Conservation (phyloP, 1,284 basidiomycete species). For the Marasmius tenuissimus region DNA sequence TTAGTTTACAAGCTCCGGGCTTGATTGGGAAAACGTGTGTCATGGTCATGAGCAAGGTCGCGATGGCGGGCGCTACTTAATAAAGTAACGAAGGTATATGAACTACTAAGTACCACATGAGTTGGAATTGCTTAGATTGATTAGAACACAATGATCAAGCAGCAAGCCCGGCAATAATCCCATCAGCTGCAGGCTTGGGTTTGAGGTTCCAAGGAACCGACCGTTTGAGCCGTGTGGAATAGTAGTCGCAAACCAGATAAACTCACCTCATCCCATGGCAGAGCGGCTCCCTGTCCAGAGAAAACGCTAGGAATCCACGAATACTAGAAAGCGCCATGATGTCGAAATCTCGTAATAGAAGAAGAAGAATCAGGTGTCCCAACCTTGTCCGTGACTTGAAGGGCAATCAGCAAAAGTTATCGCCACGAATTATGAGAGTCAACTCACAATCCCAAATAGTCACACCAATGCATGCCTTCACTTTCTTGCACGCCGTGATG, state of each 20-base stretch:
- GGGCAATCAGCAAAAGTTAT: neutral
- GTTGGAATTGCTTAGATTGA: too few species aligned
- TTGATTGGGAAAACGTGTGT: too few species aligned
- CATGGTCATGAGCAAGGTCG: too few species aligned
- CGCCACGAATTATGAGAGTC: neutral
- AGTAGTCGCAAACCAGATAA: neutral
- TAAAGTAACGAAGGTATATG: too few species aligned
- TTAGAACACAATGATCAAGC: neutral
- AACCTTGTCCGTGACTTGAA: constrained; percentile 17
- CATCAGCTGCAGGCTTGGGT: constrained; percentile 41
- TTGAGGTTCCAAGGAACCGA: constrained; percentile 28
- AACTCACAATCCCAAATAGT: constrained; percentile 49
- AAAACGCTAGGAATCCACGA: constrained; percentile 53
- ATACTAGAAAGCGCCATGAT: constrained; percentile 28
- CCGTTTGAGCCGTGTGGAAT: neutral
- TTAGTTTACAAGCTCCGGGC: too few species aligned
- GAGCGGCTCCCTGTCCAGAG: constrained; percentile 47
- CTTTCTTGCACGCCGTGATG: constrained; percentile 50
- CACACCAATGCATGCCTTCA: constrained; percentile 49
- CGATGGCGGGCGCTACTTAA: too few species aligned
- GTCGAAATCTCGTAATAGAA: neutral
- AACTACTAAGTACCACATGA: too few species aligned
- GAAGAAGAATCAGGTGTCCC: neutral
- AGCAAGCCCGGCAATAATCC: constrained; percentile 34
- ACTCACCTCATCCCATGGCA: constrained; percentile 47